Base-by-base conservation (phyloP, 805 yeast genomes). In the Wickerhamomyces subpelliculosus region DNA sequence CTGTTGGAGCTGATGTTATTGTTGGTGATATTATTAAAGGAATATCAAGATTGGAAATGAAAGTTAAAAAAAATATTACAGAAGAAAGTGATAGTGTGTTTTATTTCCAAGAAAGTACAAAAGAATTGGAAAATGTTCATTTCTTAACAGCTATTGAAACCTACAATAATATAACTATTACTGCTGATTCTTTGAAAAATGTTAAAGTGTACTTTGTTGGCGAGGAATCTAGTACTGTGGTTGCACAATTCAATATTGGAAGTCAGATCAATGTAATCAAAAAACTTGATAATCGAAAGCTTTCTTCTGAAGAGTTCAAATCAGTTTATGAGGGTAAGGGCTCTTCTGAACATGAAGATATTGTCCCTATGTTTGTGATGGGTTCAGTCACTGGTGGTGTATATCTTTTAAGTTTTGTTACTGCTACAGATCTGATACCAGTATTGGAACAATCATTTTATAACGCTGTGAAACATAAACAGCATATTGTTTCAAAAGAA, bases 331-430 rank as follows among this genome's bases (percentile, higher is more conserved):
- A 12, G 18, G 32, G 20, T 25, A 32, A 25, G 4, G 24, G 7
- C 4, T 31, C 14, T 1, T 16, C 14, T n/a, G 28, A 20, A 4
- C 9, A 22, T 5, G 36, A 37, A 4, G 37, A 37, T n/a, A 30
- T 49, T 16, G 24, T 42, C 4, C 58, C 58, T 4, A 27, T 52
- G 14, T 46, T 48, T 28, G 16, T 54, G 0, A 21, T 52, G 11
- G 60, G 60, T 6, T 44, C 60, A 4, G 38, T 47, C 10, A 37
- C 35, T 43, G 61, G 61, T 6, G 54, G 49, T 1, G 14, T 55
- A 7, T 54, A 52, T 30, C 36, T 42, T 18, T n/a, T 55, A 11
- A 52, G 52, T 20, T 5, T 46, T 24, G 43, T 43, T 4, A 33
- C 46, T 3, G 37, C 26, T 12, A 17, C 17, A 9, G 38, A 37